Conservation (phyloP, 306 rosid species). For the Sindora glabra region DNA sequence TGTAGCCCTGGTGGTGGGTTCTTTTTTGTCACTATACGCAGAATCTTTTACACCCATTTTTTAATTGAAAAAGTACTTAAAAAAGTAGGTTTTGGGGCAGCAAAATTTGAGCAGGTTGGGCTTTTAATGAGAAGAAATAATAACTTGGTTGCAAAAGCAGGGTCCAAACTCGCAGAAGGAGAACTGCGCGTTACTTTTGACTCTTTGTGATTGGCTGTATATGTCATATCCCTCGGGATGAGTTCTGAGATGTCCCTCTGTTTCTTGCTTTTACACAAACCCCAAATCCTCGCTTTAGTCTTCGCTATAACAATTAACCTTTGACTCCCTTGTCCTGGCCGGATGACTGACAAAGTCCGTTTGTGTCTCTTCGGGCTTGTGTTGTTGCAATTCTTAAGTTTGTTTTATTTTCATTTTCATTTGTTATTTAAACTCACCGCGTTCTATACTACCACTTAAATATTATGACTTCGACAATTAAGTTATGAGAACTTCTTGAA, state of each 20-base stretch:
- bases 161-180: conserved; percentile 32
- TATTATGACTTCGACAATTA: too few relatives aligned
- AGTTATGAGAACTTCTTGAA: too few relatives aligned
- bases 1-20: conserved; percentile 21
- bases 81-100: conserved; percentile 8
- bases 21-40: conserved; percentile 31
- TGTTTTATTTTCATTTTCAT: too few relatives aligned
- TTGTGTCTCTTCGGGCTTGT: too few relatives aligned
- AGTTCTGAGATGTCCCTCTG: conserved; percentile 26
- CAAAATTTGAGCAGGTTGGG: conserved; percentile 38
- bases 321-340: background rate
- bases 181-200: conserved; percentile 17
- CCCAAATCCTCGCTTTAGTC: background rate
- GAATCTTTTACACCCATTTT: conserved; percentile 18
- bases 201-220: conserved; percentile 12
- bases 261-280: conserved; percentile 13
- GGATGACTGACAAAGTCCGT: too few relatives aligned
- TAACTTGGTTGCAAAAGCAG: conserved; percentile 39
- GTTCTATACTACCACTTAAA: too few relatives aligned
- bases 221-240: conserved; percentile 25
- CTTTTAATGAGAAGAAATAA: conserved; percentile 42
- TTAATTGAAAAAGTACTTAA: background rate
- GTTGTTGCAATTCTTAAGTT: too few relatives aligned
- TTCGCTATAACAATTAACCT: background rate
- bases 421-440: too few relatives aligned